Percentiles rank a stretch among this genome's conserved stretches.
Evolutionary conservation across 2,329 filamentous ascomycete species (phyloP).

Genomic region (Phyllachora maydis): DNA sequence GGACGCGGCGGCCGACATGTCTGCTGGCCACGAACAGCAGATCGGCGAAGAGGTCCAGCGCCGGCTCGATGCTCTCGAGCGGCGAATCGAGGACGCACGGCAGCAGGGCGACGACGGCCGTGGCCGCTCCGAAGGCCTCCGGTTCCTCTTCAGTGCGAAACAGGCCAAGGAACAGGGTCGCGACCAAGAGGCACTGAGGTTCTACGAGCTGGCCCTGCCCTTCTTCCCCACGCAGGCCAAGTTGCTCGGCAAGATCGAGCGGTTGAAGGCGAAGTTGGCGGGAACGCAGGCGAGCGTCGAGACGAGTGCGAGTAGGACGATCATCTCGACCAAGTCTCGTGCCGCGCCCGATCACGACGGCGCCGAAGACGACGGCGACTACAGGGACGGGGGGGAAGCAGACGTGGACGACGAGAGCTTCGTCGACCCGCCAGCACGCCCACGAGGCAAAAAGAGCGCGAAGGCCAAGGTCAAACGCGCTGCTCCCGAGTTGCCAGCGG

Average conservation of each 20-base stretch:
- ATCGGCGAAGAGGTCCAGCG: conserved; percentile 62
- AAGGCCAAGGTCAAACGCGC: conserved; percentile 6
- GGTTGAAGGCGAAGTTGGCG: conserved; percentile 30
- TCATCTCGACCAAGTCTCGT: neutral
- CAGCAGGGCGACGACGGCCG: conserved; percentile 20
- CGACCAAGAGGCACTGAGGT: conserved; percentile 54
- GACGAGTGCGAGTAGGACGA: neutral
- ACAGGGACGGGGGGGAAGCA: conserved; percentile 13
- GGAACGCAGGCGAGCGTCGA: neutral
- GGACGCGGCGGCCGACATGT: conserved; percentile 1
- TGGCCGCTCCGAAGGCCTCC: conserved; percentile 55
- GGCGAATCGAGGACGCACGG: conserved; percentile 52
- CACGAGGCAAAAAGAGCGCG: conserved; percentile 2
- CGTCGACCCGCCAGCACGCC: conserved; percentile 8
- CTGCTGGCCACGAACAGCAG: too few species aligned
- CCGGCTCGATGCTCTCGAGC: conserved; percentile 67
- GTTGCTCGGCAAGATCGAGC: conserved; percentile 47
- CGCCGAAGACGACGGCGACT: too few species aligned
- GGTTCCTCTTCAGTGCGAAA: conserved; percentile 74
- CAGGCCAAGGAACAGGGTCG: conserved; percentile 76
- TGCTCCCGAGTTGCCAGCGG: conserved; percentile 13
- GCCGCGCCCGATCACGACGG: conserved; percentile 11
- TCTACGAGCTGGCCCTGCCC: conserved; percentile 69
- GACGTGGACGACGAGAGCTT: conserved; percentile 7
- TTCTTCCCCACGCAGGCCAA: conserved; percentile 78